Evolutionary conservation across 768 basidiomycete species (phyloP).

Genomic region (Lyophyllum shimeji): DNA sequence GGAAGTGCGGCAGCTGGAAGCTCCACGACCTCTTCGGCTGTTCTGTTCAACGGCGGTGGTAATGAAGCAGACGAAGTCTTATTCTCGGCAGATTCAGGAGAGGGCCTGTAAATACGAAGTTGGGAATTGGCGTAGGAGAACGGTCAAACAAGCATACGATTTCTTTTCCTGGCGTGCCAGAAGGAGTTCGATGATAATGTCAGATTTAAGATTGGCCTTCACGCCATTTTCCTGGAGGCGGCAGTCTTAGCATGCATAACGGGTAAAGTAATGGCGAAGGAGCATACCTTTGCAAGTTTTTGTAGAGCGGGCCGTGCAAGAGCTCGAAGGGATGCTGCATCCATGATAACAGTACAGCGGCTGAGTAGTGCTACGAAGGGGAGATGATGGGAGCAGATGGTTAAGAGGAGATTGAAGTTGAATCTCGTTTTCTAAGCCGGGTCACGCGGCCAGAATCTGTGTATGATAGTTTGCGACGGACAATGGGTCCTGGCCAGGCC

Average conservation of each 20-base stretch:
- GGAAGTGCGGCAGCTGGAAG: not conserved
- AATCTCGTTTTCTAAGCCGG: not conserved
- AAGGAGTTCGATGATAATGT: constrained; percentile 17
- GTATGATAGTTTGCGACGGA: constrained; percentile 2
- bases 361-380: not conserved
- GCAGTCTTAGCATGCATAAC: not conserved
- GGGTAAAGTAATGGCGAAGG: not conserved
- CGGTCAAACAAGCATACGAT: not conserved
- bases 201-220: constrained; percentile 20
- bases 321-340: constrained; percentile 6
- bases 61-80: not conserved
- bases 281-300: constrained; percentile 17
- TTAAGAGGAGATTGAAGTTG: not conserved
- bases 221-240: constrained; percentile 15
- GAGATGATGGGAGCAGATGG: not conserved
- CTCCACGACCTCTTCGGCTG: not conserved
- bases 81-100: not conserved
- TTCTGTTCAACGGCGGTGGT: not conserved
- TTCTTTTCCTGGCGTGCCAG: constrained; percentile 4
- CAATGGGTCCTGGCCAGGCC: constrained; percentile 5
- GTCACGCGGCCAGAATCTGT: not conserved
- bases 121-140: not conserved
- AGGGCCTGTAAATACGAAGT: not conserved
- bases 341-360: not conserved
- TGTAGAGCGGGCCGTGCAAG: constrained; percentile 16